Evolutionary conservation across 2,329 filamentous ascomycete genomes (phyloP).

Genomic region (Pseudogymnoascus verrucosus): DNA sequence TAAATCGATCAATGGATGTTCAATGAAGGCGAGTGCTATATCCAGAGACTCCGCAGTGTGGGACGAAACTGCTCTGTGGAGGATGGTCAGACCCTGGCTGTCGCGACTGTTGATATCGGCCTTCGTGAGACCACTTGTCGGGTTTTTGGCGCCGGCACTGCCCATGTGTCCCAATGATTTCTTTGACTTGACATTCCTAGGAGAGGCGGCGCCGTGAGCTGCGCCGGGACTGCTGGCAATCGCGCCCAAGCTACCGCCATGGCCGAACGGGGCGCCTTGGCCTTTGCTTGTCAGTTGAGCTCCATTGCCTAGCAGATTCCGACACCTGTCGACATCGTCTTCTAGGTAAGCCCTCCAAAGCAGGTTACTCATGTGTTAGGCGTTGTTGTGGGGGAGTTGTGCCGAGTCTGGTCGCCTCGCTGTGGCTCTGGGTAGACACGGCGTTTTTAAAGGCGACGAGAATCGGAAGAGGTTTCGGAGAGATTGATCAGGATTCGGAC

Average conservation of each 20-base stretch:
- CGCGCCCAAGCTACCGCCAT: conserved; percentile 34
- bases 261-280: conserved; percentile 34
- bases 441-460: conserved; percentile 77
- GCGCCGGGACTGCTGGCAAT: conserved; percentile 25
- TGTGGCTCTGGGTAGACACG: conserved; percentile 79
- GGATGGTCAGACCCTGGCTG: conserved; percentile 68
- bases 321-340: conserved; percentile 95
- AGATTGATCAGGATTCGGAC: conserved; percentile 36
- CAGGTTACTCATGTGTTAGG: conserved; percentile 80
- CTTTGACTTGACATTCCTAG: conserved; percentile 43
- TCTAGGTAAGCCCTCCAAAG: conserved; percentile 96
- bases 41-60: conserved; percentile 57
- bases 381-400: conserved; percentile 28
- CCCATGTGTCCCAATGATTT: conserved; percentile 45
- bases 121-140: conserved; percentile 37
- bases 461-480: conserved; percentile 23
- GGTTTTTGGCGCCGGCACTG: conserved; percentile 36
- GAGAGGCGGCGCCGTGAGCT: conserved; percentile 36
- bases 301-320: conserved; percentile 63
- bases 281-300: conserved; percentile 47
- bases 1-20: conserved; percentile 75
- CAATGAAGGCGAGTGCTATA: conserved; percentile 73
- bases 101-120: conserved; percentile 81
- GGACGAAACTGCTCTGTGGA: conserved; percentile 79
- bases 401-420: conserved; percentile 58